Conservation (phyloP, 768 basidiomycete genomes). For the Termitomyces bulborhizus region DNA sequence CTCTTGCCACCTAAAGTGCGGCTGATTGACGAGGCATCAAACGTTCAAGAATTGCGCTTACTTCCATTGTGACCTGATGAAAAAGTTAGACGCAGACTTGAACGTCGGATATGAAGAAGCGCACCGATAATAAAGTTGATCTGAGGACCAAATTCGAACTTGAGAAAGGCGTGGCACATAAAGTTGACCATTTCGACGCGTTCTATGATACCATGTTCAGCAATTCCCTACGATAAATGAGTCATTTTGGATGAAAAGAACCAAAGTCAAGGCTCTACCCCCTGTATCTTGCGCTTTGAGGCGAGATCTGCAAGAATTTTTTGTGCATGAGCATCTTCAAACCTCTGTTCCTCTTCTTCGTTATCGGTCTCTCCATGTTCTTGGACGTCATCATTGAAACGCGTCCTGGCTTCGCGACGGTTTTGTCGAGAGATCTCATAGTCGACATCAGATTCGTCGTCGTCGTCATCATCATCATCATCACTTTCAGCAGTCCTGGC, state of each 20-base stretch:
- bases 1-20: constrained; percentile 80
- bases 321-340: constrained; percentile 57
- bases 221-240: constrained; percentile 48
- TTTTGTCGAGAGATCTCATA: constrained; percentile 4
- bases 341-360: constrained; percentile 56
- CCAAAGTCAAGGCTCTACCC: constrained; percentile 29
- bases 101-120: neutral
- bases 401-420: constrained; percentile 21
- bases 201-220: constrained; percentile 86
- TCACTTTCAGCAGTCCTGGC: constrained; percentile 24
- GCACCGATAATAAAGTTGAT: constrained; percentile 96
- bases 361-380: constrained; percentile 28
- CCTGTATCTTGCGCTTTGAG: constrained; percentile 36
- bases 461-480: constrained; percentile 14
- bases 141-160: constrained; percentile 83
- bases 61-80: constrained; percentile 84
- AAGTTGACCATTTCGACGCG: constrained; percentile 85
- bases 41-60: constrained; percentile 17
- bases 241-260: constrained; percentile 1
- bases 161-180: constrained; percentile 89
- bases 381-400: constrained; percentile 25
- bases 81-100: neutral
- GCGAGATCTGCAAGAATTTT: constrained; percentile 50
- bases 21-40: neutral
- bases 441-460: constrained; percentile 15